These are phyloP conservation scores for Pezicula neosporulosa DNA, from an alignment of 2,329 filamentous ascomycete species.

Conservation along the genomic window DNA sequence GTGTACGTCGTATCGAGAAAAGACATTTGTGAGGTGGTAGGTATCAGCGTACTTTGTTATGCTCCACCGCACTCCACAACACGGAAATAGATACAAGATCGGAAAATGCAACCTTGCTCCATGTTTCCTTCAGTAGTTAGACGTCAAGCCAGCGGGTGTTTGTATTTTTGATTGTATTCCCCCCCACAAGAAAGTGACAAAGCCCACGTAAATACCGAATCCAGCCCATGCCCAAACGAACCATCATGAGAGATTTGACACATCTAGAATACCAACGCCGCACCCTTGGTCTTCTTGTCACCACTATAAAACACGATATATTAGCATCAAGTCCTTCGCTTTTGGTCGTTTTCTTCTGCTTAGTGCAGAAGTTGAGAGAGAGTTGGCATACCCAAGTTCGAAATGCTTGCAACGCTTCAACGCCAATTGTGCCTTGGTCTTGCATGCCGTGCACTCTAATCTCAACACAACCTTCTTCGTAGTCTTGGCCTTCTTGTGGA, in stretches of 20 bases:
- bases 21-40: slow-evolving; percentile 5
- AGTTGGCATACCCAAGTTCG: slow-evolving; percentile 82
- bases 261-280: slow-evolving; percentile 97
- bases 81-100: slow-evolving; percentile 26
- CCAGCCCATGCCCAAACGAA: slow-evolving; percentile 21
- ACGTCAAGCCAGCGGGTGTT: slow-evolving; percentile 10
- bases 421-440: slow-evolving; percentile 95
- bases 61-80: slow-evolving; percentile 18
- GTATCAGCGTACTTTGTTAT: slow-evolving; percentile 28
- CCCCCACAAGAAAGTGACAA: slow-evolving; percentile 11
- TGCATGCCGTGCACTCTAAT: slow-evolving; percentile 96
- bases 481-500: slow-evolving; percentile 99
- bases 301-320: slow-evolving; percentile 58
- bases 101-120: slow-evolving; percentile 14
- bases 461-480: slow-evolving; percentile 99
- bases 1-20: not conserved
- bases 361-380: not conserved
- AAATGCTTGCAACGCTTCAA: slow-evolving; percentile 99
- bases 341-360: not conserved
- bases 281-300: slow-evolving; percentile 99
- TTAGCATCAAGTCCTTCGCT: slow-evolving; percentile 34
- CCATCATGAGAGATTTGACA: slow-evolving; percentile 6
- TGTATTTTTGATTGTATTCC: slow-evolving; percentile 12
- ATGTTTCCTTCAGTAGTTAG: slow-evolving; percentile 13
- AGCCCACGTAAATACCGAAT: slow-evolving; percentile 15